Percentiles rank a stretch among this genome's conserved stretches.
Conservation (phyloP, 164 flowering plant genomes). For the Nymphaea colorata region DNA sequence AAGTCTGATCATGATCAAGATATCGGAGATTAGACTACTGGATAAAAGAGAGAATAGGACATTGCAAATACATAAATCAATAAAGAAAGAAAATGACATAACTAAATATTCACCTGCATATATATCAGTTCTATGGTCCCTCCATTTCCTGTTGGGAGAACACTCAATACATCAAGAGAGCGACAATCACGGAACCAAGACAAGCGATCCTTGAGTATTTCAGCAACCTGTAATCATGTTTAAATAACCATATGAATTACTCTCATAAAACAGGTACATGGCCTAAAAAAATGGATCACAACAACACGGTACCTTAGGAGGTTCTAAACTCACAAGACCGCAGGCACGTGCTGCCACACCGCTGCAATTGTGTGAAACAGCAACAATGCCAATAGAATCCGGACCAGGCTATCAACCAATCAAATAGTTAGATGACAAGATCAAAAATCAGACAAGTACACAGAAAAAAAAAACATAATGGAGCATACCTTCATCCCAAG, state of each 20-base stretch:
- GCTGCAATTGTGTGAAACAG: constrained; percentile 78
- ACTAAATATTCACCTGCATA: constrained; percentile 46
- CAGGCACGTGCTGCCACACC: constrained; percentile 96
- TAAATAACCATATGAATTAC: too few relatives aligned
- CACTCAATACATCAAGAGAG: constrained; percentile 47
- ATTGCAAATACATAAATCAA: too few relatives aligned
- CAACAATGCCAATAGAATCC: constrained; percentile 93
- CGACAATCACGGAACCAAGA: constrained; percentile 89
- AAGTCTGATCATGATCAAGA: constrained; percentile 27
- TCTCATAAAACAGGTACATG: neutral
- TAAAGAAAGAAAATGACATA: neutral
- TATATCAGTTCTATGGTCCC: constrained; percentile 75
- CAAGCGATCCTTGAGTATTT: constrained; percentile 76
- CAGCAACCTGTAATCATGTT: constrained; percentile 39
- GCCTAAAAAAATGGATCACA: neutral
- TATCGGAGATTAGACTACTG: neutral
- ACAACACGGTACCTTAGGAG: constrained; percentile 46
- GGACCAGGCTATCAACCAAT: constrained; percentile 69
- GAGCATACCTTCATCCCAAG: constrained; percentile 89
- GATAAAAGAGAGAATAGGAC: too few relatives aligned
- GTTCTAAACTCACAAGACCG: constrained; percentile 86
- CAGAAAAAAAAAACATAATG: neutral
- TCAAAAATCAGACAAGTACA: neutral
- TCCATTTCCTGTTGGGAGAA: constrained; percentile 62
- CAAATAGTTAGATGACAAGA: neutral